A percentile compares a stretch with the other conserved stretches of the same genome.
Conservation (phyloP, 2,329 filamentous ascomycete genomes). For the Ceratocystis colombiana region DNA sequence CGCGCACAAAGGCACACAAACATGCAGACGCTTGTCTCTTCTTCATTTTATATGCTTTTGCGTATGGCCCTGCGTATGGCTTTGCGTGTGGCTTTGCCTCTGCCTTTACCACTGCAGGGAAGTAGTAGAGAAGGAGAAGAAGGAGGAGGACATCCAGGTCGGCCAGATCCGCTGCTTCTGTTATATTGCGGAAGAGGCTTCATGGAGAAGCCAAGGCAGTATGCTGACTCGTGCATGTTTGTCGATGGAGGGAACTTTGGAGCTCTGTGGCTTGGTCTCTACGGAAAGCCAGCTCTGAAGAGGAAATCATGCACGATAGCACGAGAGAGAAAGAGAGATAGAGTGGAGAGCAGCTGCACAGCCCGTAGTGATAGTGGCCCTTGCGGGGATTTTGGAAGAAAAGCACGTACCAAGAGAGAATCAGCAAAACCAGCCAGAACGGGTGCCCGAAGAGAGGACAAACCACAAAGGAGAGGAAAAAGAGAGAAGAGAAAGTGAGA, state of each 20-base stretch:
- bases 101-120: no score
- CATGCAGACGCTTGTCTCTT: background rate
- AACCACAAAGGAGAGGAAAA: background rate
- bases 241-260: slow-evolving; percentile 15
- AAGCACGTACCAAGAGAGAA: slow-evolving; percentile 9
- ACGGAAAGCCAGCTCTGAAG: background rate
- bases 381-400: slow-evolving; percentile 4
- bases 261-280: slow-evolving; percentile 13
- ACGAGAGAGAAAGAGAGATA: background rate
- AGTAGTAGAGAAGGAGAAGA: no score
- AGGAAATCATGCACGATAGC: background rate
- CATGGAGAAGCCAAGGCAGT: background rate
- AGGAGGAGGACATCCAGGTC: background rate
- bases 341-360: slow-evolving; percentile 10
- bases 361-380: slow-evolving; percentile 11
- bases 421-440: background rate
- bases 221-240: slow-evolving; percentile 14
- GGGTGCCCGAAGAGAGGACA: no score
- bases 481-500: background rate
- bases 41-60: no score
- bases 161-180: background rate
- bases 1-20: background rate
- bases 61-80: no score
- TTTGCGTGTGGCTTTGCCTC: no score
- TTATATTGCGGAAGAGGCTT: background rate